phyloP scores from a whole-genome alignment of 164 flowering plant genomes.

The Aristolochia californica region DNA sequence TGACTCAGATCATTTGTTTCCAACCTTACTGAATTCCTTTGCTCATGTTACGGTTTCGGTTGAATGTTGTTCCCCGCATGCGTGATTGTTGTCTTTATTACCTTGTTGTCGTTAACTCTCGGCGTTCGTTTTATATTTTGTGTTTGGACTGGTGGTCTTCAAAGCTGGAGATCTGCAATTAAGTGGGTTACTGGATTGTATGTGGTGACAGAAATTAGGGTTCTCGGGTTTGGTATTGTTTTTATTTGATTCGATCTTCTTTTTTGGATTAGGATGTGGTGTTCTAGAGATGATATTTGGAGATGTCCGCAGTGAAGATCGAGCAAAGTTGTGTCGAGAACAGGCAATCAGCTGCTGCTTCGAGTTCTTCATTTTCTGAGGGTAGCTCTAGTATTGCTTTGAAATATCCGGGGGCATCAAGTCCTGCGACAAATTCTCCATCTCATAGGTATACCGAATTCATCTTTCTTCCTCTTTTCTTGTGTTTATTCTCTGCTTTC shows the following conservation, averaged over 20 bases:
- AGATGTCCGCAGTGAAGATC: constrained; percentile 34
- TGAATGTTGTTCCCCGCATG: not conserved
- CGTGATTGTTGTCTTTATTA: constrained; percentile 3
- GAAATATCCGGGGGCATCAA: constrained; percentile 50
- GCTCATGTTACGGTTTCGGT: not conserved
- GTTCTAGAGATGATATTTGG: constrained; percentile 19
- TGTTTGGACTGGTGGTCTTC: constrained; percentile 10
- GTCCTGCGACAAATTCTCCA: constrained; percentile 48
- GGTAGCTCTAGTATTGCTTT: constrained; percentile 40
- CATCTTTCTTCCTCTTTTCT: not conserved
- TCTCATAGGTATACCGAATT: constrained; percentile 42
- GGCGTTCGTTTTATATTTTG: constrained; percentile 8
- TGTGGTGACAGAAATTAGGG: constrained; percentile 4
- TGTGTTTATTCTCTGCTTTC: not conserved
- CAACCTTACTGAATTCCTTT: not conserved
- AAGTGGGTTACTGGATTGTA: constrained; percentile 2
- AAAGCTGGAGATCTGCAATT: constrained; percentile 25
- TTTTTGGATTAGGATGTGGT: constrained; percentile 17
- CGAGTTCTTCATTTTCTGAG: constrained; percentile 69
- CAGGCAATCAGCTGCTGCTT: constrained; percentile 56
- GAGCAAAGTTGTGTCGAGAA: constrained; percentile 65
- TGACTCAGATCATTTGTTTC: constrained; percentile 3
- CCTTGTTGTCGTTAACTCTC: not conserved
- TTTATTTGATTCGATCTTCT: constrained; percentile 3
- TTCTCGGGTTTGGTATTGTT: constrained; percentile 5